Conservation (phyloP, 129 eudicot species). For the Pulicaria dysenterica region DNA sequence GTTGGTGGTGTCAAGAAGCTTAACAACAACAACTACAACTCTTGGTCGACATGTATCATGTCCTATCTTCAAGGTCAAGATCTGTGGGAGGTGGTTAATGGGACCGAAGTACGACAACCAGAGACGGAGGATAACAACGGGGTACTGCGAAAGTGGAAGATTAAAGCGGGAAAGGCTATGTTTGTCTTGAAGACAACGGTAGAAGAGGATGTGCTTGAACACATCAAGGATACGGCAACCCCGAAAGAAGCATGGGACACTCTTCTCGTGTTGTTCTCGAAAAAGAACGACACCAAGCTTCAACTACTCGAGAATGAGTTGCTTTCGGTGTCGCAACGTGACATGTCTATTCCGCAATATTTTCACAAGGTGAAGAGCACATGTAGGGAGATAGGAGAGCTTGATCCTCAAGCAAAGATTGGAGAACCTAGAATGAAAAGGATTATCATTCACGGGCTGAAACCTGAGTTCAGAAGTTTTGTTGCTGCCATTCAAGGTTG, state of each 20-base stretch:
- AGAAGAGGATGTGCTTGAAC: neutral
- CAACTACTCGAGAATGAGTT: neutral
- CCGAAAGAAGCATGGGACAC: slow-evolving; percentile 2
- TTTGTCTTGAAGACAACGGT: neutral
- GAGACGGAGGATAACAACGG: neutral
- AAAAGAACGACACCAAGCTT: neutral
- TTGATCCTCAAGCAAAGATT: too few relatives aligned
- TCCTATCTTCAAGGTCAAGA: too few relatives aligned
- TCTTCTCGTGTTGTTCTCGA: neutral
- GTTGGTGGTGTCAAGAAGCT: neutral
- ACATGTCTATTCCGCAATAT: neutral
- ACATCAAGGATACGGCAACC: neutral
- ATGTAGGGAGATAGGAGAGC: too few relatives aligned
- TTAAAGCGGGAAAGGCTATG: neutral
- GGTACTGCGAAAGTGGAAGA: neutral
- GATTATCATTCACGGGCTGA: neutral
- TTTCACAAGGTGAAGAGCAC: neutral
- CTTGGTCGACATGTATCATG: too few relatives aligned
- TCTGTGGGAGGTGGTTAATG: neutral
- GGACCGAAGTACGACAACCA: neutral
- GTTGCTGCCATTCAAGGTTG: neutral
- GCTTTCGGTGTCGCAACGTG: neutral
- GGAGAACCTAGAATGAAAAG: too few relatives aligned
- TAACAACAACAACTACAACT: too few relatives aligned
- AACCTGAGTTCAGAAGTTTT: neutral